These are phyloP conservation scores for Climacium dendroides DNA, from an alignment of 225 moss, liverwort and hornwort genomes.

Conservation along the genomic window DNA sequence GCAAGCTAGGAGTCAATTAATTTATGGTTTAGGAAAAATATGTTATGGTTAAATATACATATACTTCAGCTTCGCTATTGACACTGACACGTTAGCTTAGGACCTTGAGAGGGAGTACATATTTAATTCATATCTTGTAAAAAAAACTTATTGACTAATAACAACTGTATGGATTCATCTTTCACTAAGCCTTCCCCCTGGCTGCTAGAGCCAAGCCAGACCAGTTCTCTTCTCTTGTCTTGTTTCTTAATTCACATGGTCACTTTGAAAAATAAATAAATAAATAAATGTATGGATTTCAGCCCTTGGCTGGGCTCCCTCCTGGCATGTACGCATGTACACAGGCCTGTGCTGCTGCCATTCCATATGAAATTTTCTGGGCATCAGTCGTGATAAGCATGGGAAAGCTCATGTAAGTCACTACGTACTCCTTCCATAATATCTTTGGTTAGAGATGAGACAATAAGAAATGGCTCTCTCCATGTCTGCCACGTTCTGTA, in stretches of 20 bases:
- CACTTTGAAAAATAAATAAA: too few relatives aligned
- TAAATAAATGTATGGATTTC: background rate
- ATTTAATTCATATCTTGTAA: too few relatives aligned
- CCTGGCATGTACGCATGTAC: too few relatives aligned
- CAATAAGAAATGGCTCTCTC: background rate
- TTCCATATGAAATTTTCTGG: too few relatives aligned
- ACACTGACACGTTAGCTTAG: background rate
- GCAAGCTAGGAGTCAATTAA: background rate
- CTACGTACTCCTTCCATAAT: too few relatives aligned
- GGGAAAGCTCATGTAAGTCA: background rate
- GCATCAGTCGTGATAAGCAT: background rate
- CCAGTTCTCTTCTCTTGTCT: too few relatives aligned
- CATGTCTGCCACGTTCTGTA: background rate
- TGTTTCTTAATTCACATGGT: too few relatives aligned
- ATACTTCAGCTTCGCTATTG: background rate
- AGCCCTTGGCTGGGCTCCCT: background rate
- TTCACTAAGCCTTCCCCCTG: too few relatives aligned
- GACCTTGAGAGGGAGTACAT: background rate
- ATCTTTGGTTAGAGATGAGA: too few relatives aligned
- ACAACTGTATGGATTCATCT: too few relatives aligned
- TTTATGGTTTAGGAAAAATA: background rate
- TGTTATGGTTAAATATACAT: background rate
- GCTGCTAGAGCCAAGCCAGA: too few relatives aligned
- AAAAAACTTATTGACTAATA: background rate
- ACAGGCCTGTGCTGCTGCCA: background rate